A percentile compares a stretch with the other conserved stretches of the same genome.
These are phyloP conservation scores for Sphagnum fallax DNA, from an alignment of 228 moss, liverwort and hornwort genomes.

Conservation along the genomic window DNA sequence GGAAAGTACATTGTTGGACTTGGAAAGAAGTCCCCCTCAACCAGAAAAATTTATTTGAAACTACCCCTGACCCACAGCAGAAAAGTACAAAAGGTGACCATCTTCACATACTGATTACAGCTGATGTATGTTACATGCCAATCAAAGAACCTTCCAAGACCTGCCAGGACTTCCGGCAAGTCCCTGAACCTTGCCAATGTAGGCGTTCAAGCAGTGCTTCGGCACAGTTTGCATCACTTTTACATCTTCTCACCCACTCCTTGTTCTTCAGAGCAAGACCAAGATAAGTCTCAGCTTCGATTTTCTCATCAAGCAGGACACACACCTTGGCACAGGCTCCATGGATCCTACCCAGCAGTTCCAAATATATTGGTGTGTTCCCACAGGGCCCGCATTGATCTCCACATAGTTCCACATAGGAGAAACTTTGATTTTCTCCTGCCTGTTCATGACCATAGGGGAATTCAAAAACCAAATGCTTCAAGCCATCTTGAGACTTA, in stretches of 20 bases:
- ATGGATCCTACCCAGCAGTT: constrained; percentile 5
- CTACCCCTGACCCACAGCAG: neutral
- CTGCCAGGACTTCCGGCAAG: constrained; percentile 7
- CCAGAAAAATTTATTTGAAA: too few species aligned
- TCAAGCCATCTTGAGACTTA: too few species aligned
- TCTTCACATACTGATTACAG: neutral
- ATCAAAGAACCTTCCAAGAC: constrained; percentile 1
- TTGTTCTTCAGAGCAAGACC: constrained; percentile 6
- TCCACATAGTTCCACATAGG: constrained; percentile 2
- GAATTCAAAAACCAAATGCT: too few species aligned
- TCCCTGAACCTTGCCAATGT: constrained; percentile 6
- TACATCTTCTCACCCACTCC: constrained; percentile 6
- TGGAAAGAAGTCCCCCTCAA: too few species aligned
- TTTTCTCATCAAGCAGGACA: constrained; percentile 7
- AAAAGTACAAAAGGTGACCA: neutral
- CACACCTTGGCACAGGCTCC: constrained; percentile 8
- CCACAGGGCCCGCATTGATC: neutral
- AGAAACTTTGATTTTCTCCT: too few species aligned
- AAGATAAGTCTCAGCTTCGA: constrained; percentile 3
- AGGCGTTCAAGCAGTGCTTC: constrained; percentile 4
- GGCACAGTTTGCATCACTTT: constrained; percentile 3
- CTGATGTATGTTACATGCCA: neutral
- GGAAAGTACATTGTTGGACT: too few species aligned
- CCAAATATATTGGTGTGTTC: neutral
- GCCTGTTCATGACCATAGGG: too few species aligned